Percentiles rank a stretch among this genome's conserved stretches.
Conservation (phyloP, 805 yeast genomes). For the fission yeast (Schizosaccharomyces pombe) region DNA sequence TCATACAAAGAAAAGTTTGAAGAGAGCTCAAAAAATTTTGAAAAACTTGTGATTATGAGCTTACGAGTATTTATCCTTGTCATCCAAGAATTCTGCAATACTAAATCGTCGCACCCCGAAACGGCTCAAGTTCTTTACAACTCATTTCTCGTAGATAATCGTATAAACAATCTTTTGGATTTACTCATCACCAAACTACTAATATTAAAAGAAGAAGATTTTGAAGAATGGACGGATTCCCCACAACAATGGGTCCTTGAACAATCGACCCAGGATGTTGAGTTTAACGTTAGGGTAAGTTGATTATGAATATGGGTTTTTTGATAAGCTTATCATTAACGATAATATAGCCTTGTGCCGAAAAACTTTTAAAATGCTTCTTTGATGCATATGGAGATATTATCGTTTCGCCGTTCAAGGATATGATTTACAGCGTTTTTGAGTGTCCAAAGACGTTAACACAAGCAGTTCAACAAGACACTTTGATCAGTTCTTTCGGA, state of each 20-base stretch:
- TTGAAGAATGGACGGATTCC: conserved; percentile 60
- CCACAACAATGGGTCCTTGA: conserved; percentile 89
- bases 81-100: not conserved
- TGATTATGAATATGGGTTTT: conserved; percentile 53
- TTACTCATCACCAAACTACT: conserved; percentile 52
- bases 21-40: not conserved
- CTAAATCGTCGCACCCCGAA: not conserved
- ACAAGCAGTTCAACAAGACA: not conserved
- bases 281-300: conserved; percentile 42
- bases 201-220: conserved; percentile 45
- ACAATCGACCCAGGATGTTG: conserved; percentile 25
- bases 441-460: not conserved
- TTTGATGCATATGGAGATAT: not conserved
- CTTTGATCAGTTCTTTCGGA: not conserved
- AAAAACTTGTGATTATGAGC: not conserved
- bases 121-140: not conserved
- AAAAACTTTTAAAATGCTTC: not conserved
- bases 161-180: conserved; percentile 21
- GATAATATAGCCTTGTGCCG: conserved; percentile 41
- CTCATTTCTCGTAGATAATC: not conserved
- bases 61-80: not conserved
- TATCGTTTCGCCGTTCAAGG: not conserved
- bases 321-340: not conserved
- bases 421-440: not conserved
- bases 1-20: no score